These are phyloP conservation scores for Pterocarpus santalinus DNA, from an alignment of 306 rosid species.

Conservation along the genomic window DNA sequence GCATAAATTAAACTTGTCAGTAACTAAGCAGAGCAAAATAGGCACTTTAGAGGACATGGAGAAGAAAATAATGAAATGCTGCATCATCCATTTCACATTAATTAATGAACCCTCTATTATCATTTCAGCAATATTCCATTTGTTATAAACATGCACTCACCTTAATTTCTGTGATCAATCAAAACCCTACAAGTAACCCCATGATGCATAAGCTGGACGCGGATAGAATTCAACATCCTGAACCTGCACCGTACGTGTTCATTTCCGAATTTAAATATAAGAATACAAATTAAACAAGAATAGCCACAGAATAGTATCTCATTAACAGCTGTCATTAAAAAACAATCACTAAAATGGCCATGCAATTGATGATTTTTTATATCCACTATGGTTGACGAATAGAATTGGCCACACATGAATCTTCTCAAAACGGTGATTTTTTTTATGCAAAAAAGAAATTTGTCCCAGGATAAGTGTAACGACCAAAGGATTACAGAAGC, in stretches of 20 bases:
- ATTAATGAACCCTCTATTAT: no score
- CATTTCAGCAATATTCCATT: no score
- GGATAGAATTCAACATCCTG: no score
- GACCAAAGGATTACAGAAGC: no score
- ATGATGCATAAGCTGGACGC: no score
- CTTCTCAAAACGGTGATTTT: not conserved
- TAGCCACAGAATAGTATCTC: not conserved
- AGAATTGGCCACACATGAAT: not conserved
- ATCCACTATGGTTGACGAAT: not conserved
- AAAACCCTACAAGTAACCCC: no score
- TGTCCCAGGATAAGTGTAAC: not conserved
- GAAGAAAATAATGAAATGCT: no score
- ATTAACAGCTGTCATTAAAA: not conserved
- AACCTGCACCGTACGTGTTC: no score
- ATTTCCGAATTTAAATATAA: not conserved
- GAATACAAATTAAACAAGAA: not conserved
- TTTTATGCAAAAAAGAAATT: not conserved
- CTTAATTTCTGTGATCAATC: no score
- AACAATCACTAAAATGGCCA: not conserved
- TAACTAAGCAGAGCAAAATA: not conserved
- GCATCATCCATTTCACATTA: no score
- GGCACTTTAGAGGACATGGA: no score
- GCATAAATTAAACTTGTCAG: not conserved
- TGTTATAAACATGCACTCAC: no score
- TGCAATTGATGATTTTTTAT: not conserved